A percentile compares a stretch with the other conserved stretches of the same genome.
Conservation (phyloP, 2,329 filamentous ascomycete species). For the Penicillium fuscoglaucum region DNA sequence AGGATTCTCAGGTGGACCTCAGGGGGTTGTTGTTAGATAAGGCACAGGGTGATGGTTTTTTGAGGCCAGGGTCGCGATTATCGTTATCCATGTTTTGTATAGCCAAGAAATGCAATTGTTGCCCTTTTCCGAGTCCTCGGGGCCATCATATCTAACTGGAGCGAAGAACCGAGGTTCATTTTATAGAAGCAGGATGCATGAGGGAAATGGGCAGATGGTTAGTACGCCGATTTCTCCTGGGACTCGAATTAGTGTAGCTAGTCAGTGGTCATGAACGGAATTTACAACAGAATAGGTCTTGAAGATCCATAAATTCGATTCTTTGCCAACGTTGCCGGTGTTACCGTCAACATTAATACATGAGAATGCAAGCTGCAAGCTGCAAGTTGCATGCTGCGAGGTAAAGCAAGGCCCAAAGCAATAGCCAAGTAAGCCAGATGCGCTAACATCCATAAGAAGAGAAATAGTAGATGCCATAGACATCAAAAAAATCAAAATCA, state of each 20-base stretch:
- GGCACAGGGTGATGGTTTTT: not conserved
- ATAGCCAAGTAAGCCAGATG: not conserved
- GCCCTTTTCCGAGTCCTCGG: not conserved
- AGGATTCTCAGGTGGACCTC: no score
- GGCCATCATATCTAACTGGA: not conserved
- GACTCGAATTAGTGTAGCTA: not conserved
- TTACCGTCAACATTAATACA: conserved; percentile 6
- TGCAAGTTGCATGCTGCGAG: not conserved
- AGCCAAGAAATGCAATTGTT: not conserved
- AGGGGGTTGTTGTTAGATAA: not conserved
- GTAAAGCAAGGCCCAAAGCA: not conserved
- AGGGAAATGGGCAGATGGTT: not conserved
- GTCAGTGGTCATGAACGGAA: not conserved
- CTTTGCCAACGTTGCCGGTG: not conserved
- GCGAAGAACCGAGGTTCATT: not conserved
- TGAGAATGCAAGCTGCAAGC: conserved; percentile 2
- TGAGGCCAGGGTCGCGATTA: no score
- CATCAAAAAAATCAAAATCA: not conserved
- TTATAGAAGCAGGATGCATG: not conserved
- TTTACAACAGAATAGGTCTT: not conserved
- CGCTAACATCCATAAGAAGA: not conserved
- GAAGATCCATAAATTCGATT: not conserved
- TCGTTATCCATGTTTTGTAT: not conserved
- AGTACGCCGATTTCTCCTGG: not conserved
- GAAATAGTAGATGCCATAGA: not conserved